Evolutionary conservation across 345 rosid genomes (phyloP).

Genomic region (Barbarea vulgaris): DNA sequence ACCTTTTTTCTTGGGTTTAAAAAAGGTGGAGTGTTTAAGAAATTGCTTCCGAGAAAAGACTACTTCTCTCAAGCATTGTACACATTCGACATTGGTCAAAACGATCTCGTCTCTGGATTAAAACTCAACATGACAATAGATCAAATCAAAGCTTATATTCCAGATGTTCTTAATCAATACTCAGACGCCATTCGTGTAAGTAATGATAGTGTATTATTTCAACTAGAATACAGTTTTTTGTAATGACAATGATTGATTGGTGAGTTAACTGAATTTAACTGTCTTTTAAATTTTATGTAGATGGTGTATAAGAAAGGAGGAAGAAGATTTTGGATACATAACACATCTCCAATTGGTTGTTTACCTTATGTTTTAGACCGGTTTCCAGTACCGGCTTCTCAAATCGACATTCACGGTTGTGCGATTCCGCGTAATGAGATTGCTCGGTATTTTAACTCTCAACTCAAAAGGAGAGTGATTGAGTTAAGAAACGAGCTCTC

Average conservation of each 20-base stretch:
- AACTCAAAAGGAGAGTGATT: constrained; percentile 44
- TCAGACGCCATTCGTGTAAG: constrained; percentile 49
- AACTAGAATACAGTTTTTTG: not conserved
- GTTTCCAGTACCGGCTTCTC: constrained; percentile 41
- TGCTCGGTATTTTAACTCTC: constrained; percentile 53
- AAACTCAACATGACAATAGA: constrained; percentile 62
- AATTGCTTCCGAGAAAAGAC: constrained; percentile 53
- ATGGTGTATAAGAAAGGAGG: constrained; percentile 53
- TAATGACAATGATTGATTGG: not conserved
- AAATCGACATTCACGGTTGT: constrained; percentile 60
- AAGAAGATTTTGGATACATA: constrained; percentile 70
- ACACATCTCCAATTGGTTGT: constrained; percentile 79
- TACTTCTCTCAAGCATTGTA: constrained; percentile 54
- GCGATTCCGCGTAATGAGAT: constrained; percentile 64
- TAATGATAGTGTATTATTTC: not conserved
- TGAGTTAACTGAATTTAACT: no score
- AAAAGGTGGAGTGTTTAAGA: constrained; percentile 45
- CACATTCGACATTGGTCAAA: constrained; percentile 72
- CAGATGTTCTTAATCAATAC: constrained; percentile 53
- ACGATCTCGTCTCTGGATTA: constrained; percentile 68
- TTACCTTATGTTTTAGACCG: constrained; percentile 57
- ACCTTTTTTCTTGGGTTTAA: constrained; percentile 9
- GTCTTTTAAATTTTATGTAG: constrained; percentile 34
- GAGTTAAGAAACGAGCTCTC: constrained; percentile 58
- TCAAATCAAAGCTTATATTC: constrained; percentile 61